Conservation (phyloP, 2,329 filamentous ascomycete genomes). For the Tolypocladium tropicale region DNA sequence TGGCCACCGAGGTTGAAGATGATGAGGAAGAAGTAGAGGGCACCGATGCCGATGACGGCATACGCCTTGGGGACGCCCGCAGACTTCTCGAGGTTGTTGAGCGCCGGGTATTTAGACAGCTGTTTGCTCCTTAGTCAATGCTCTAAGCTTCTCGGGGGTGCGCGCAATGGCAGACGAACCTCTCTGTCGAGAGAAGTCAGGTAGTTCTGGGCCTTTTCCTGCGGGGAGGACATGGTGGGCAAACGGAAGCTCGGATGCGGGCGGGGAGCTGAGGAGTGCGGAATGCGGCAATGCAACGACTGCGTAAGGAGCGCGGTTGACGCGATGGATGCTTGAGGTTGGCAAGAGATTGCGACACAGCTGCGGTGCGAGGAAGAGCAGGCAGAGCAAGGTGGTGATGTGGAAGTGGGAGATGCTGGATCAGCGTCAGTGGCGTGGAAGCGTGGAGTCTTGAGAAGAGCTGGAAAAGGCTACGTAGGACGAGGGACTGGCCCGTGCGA, state of each 20-base stretch:
- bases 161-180: slow-evolving; percentile 38
- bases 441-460: slow-evolving; percentile 8
- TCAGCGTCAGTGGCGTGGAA: slow-evolving; percentile 20
- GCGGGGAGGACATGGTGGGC: slow-evolving; percentile 51
- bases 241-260: slow-evolving; percentile 6
- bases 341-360: slow-evolving; percentile 3
- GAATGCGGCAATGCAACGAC: not conserved
- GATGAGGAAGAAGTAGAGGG: slow-evolving; percentile 83
- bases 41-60: slow-evolving; percentile 62
- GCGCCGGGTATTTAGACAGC: slow-evolving; percentile 76
- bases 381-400: slow-evolving; percentile 7
- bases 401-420: slow-evolving; percentile 14
- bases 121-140: slow-evolving; percentile 24
- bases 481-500: slow-evolving; percentile 6
- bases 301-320: not conserved
- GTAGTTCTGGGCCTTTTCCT: slow-evolving; percentile 68
- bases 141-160: not conserved
- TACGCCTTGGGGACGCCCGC: slow-evolving; percentile 79
- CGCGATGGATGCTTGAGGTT: not conserved
- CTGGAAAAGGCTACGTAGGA: not conserved
- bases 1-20: slow-evolving; percentile 88
- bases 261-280: slow-evolving; percentile 1
- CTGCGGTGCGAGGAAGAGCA: slow-evolving; percentile 7
- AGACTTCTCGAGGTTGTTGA: slow-evolving; percentile 81
- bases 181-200: slow-evolving; percentile 74